A percentile compares a stretch with the other conserved stretches of the same genome.
phyloP scores from a whole-genome alignment of 805 yeast genomes.

The Phaffomyces thermotolerans region DNA sequence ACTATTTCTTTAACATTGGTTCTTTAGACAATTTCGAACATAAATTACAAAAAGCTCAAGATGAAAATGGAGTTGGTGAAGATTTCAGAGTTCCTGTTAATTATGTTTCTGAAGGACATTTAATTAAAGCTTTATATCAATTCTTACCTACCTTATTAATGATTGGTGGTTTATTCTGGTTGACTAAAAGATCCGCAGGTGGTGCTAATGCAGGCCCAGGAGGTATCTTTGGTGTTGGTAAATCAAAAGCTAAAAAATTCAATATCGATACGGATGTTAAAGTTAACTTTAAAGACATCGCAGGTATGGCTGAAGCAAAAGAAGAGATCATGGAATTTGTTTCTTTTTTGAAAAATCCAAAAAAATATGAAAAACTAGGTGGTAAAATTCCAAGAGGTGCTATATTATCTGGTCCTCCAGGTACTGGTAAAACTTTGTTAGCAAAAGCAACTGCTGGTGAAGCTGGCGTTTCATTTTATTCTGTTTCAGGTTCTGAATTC shows the following conservation, averaged over 20 bases:
- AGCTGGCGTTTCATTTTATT: slow-evolving; percentile 94
- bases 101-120: slow-evolving; percentile 65
- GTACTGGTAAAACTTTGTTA: slow-evolving; percentile 95
- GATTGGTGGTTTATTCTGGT: slow-evolving; percentile 82
- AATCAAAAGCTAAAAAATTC: slow-evolving; percentile 84
- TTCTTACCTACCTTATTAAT: slow-evolving; percentile 84
- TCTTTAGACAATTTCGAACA: slow-evolving; percentile 84
- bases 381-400: slow-evolving; percentile 99
- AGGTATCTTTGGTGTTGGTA: slow-evolving; percentile 85
- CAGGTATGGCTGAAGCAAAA: slow-evolving; percentile 96
- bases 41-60: slow-evolving; percentile 68
- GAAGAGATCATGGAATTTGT: slow-evolving; percentile 98
- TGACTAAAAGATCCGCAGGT: slow-evolving; percentile 56
- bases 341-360: slow-evolving; percentile 82
- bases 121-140: slow-evolving; percentile 56
- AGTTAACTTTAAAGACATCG: slow-evolving; percentile 87
- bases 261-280: slow-evolving; percentile 89
- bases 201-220: slow-evolving; percentile 46
- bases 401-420: slow-evolving; percentile 95
- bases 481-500: slow-evolving; percentile 95
- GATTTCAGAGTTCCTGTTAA: slow-evolving; percentile 73
- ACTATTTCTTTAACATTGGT: slow-evolving; percentile 70
- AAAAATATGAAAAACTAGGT: slow-evolving; percentile 84
- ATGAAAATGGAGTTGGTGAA: slow-evolving; percentile 52
- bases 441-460: slow-evolving; percentile 99